Base-by-base conservation (phyloP, 2,329 filamentous ascomycete species). In the Microsporum audouinii region DNA sequence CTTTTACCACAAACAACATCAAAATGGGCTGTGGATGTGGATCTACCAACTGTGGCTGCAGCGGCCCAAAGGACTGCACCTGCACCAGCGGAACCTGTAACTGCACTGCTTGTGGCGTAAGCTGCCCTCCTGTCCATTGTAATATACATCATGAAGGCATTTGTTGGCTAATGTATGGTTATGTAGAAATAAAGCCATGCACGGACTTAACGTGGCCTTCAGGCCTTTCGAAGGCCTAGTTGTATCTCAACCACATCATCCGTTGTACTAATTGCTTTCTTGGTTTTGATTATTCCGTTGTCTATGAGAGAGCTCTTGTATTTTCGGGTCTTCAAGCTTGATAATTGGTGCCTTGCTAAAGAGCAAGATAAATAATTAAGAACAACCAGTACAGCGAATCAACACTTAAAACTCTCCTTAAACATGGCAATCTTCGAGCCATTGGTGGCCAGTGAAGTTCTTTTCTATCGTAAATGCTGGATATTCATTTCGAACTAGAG, bases 21-120 rank as follows among this genome's bases (percentile, higher is more conserved):
- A 63, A 41, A 49, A 64, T 64, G 63, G 63, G 61, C 62, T 64
- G 63, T 49, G 57, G 57, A 58, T 64, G 63, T 51, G 63, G 63
- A 61, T 62, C 61, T 31, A 56, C 57, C 49, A 53, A 38, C 59
- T 64, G 63, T 58, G 14, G n/a, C 23, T 64, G 63, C 60, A 63
- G 33, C 57, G 63, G 63, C 58, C 57, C 63, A 33, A 59, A 45
- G 39, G 58, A 61, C 63, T 64, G 63, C 60, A 56, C 61, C 45
- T 64, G 63, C 55, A 33, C 43, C 5, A 63, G 55, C 53, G 57
- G 60, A 17, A 63, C 51, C 63, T 64, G 63, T 59, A 62, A 60
- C 47, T 64, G 63, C 63, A 60, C 59, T 56, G n/a, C 59, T 33
- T 64, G 63, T 60, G 61, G 61, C 53, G 63, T 64, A 63, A 39